phyloP scores from a whole-genome alignment of 208 protist species.

The Endotrypanum monterogeii region DNA sequence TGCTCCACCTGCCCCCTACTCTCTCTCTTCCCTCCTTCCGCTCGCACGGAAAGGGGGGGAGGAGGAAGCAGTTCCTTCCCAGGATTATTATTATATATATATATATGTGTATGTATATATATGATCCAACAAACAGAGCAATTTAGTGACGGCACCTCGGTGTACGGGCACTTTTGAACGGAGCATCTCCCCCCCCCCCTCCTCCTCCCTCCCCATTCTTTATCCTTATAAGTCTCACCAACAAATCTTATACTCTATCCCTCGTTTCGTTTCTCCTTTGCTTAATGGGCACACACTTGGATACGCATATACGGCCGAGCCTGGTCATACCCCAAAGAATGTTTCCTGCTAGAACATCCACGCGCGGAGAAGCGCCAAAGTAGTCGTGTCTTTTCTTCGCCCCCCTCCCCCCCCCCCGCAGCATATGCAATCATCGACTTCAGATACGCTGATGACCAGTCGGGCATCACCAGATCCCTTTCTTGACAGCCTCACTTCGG shows the following conservation, averaged over 20 bases:
- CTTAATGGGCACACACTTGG: neutral
- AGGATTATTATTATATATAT: no score
- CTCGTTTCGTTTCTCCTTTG: neutral
- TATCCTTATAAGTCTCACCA: neutral
- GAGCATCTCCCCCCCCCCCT: neutral
- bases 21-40: neutral
- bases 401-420: no score
- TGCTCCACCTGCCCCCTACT: neutral
- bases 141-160: no score
- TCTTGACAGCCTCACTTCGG: neutral
- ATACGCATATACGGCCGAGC: neutral
- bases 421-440: neutral
- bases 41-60: neutral
- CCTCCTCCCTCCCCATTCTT: neutral
- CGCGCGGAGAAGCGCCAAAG: neutral
- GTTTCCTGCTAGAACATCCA: neutral
- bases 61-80: neutral
- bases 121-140: no score
- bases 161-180: no score
- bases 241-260: neutral
- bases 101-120: no score
- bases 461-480: neutral
- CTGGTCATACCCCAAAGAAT: neutral
- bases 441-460: neutral
- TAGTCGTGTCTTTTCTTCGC: neutral